Evolutionary conservation across 306 rosid genomes (phyloP), one percentile per base, ranked within the genome.

Genomic region (Cicer arietinum): DNA sequence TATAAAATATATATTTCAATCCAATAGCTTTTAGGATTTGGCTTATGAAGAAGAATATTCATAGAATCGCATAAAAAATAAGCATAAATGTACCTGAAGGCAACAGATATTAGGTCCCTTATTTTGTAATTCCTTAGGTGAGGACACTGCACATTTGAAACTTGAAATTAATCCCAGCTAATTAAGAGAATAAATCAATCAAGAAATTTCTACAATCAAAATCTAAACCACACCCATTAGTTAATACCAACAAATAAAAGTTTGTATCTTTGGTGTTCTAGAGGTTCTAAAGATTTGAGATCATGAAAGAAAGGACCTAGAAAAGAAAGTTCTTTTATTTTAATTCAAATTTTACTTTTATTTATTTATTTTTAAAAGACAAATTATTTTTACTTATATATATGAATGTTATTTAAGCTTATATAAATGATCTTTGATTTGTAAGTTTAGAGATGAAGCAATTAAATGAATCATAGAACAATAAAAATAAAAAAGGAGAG

Each of bases 31-130:
- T 35, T 44, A 60, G 56, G 61, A 77, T 58, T 84, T 77, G 22
- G 79, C 62, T 77, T 58, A 66, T 50, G 58, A 59, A 67, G 16
- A 65, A 75, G 86, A 71, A 79, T 82, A 85, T 82, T 53, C 86
- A 76, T 13, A 79, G 67, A 67, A 69, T 54, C 82, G 48, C 44
- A 76, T 30, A 58, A 53, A 79, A 75, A 71, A 47, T 25, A 25
- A 72, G 46, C 69, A 84, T 17, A 47, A 54, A 72, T 76, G 74
- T 68, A 79, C 82, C 84, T 45, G 77, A 75, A 79, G 75, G 83
- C 39, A 81, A 78, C 70, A 22, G 46, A 46, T 41, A 66, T 61
- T 73, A 66, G 42, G 52, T 53, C 43, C 16, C 52, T 60, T 45
- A 20, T 66, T 64, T 50, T 73, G 40, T 10, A 59, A 52, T 13